Percentiles rank a stretch among this genome's conserved stretches.
Conservation (phyloP, 768 basidiomycete species). For the Panus rudis region DNA sequence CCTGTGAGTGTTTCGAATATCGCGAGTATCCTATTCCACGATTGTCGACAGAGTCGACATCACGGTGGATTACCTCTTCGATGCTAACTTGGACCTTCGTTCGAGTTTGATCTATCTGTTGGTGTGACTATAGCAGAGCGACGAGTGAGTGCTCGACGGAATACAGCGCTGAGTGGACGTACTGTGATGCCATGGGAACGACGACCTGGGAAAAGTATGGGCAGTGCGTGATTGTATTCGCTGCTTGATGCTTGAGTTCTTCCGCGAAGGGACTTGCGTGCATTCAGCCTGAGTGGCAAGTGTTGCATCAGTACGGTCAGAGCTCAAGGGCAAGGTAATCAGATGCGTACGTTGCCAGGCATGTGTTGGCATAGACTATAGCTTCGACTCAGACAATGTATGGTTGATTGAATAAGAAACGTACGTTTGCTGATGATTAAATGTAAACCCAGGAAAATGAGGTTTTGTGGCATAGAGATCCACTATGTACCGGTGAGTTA, state of each 20-base stretch:
- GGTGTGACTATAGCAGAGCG: too few relatives aligned
- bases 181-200: constrained; percentile 1
- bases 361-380: constrained; percentile 8
- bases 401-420: background rate
- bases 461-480: constrained; percentile 16
- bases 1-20: too few relatives aligned
- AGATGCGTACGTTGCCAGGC: constrained; percentile 6
- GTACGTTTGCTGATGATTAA: constrained; percentile 19
- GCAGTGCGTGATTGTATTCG: background rate
- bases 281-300: background rate
- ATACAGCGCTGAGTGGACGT: too few relatives aligned
- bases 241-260: background rate
- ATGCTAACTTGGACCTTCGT: too few relatives aligned
- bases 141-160: too few relatives aligned
- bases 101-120: too few relatives aligned
- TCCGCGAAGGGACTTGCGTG: background rate
- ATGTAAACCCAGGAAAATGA: constrained; percentile 18
- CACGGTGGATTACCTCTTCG: too few relatives aligned
- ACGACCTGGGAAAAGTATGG: background rate
- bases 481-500: constrained; percentile 10
- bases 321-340: background rate
- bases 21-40: too few relatives aligned
- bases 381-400: background rate
- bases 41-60: too few relatives aligned
- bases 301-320: background rate